Base-by-base conservation (phyloP, 345 rosid genomes). In the Hibiscus syriacus region DNA sequence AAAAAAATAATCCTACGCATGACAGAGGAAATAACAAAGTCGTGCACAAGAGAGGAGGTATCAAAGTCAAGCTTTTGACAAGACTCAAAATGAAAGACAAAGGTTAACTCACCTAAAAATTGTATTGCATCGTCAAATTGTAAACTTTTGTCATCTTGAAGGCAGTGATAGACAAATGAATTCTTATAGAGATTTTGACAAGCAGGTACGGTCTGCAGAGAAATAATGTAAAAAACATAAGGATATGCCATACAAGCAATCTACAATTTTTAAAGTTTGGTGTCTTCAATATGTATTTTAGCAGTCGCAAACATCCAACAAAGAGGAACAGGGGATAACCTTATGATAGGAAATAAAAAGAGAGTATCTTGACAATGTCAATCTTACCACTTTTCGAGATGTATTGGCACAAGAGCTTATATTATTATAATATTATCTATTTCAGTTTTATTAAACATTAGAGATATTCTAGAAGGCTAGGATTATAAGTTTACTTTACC, bases 151-250 rank as follows among this genome's bases (percentile, higher is more conserved):
- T 84, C 95, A 79, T 89, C 95, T 74, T 80, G 84, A 56, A 94
- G 96, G 76, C 95, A 85, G 70, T 89, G 94, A 74, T 94, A 91
- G 49, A 89, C 87, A 78, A 94, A 94, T 2, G 99, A 90, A 65
- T 94, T 94, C 86, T 83, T 94, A 87, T 94, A 89, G 17, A 94
- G 95, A 78, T 94, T 94, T 81, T 85, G 97, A 71, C 99, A 94
- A 66, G 85, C 80, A 65, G 97, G 99, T 23, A 94, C 96, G 2
- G 97, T 91, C 99, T 94, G 86, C 83, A 82, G 23, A 79, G 11
- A 77, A 70, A 64, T 16, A 38, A 66, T 20, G 63, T 20, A 27
- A 29, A 36, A 8, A 32, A 34, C 67, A 65, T 74, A 48, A 78
- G 74, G 68, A 22, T 43, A 49, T 17, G 46, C 4, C 50, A 70